Evolutionary conservation across 345 rosid genomes (phyloP).

Genomic region (Reutealis trisperma): DNA sequence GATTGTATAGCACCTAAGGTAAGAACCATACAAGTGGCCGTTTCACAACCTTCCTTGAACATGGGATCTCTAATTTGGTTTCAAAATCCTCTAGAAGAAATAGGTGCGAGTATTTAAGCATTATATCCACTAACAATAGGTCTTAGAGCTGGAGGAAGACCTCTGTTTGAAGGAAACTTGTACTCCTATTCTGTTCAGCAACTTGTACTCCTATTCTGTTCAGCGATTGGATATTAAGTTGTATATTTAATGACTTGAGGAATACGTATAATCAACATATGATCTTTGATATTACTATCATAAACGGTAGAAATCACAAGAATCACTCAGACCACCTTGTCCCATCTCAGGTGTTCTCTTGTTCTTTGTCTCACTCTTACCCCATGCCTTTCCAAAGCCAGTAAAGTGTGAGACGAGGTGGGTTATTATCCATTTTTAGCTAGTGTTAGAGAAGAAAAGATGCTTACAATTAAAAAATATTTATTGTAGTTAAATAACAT

Average conservation of each 20-base stretch:
- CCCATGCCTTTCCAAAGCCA: background rate
- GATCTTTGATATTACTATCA: background rate
- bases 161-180: background rate
- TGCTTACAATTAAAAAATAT: no score
- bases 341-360: background rate
- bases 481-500: no score
- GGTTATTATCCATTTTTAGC: background rate
- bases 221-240: background rate
- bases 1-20: background rate
- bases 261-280: background rate
- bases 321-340: background rate
- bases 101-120: background rate
- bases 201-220: no score
- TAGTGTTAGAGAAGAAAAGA: background rate
- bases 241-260: no score
- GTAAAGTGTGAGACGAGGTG: background rate
- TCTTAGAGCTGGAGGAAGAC: background rate
- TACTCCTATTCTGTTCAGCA: no score
- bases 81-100: background rate
- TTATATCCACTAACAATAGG: background rate
- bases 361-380: background rate
- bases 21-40: background rate
- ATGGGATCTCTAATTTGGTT: background rate
- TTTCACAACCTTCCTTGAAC: background rate
- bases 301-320: background rate